phyloP scores from a whole-genome alignment of 139 green algal species.

The Chlorella sp. region DNA sequence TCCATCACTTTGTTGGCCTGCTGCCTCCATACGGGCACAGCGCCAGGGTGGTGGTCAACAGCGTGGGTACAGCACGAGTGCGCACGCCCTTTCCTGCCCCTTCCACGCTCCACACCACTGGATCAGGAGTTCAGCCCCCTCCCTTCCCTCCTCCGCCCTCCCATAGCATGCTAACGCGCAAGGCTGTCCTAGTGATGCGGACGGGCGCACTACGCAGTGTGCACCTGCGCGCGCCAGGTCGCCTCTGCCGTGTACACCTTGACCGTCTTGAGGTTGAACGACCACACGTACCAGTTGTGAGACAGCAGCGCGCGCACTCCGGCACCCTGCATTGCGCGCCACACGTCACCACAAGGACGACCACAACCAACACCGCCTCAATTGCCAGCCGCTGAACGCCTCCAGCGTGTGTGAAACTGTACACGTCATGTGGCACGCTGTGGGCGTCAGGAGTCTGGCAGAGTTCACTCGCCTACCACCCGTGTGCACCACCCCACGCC shows the following conservation, averaged over 20 bases:
- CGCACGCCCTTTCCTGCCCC: neutral
- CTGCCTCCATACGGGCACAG: neutral
- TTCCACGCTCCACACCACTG: neutral
- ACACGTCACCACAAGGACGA: neutral
- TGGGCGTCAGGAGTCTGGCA: no score
- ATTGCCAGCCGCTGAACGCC: neutral
- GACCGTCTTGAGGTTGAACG: conserved; percentile 29
- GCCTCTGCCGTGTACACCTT: conserved; percentile 25
- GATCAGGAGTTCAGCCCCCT: neutral
- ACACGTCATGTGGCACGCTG: neutral
- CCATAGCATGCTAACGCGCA: no score
- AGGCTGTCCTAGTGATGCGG: no score
- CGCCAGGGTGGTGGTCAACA: neutral
- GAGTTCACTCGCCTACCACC: no score
- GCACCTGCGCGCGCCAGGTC: conserved; percentile 13
- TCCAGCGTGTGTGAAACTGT: neutral
- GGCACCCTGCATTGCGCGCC: conserved; percentile 6
- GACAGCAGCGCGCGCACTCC: conserved; percentile 21
- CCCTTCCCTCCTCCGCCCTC: neutral
- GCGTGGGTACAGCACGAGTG: no score
- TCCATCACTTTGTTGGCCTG: neutral
- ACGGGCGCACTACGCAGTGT: no score
- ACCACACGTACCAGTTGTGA: conserved; percentile 23
- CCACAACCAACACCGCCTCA: neutral
- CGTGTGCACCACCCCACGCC: no score